phyloP scores from a whole-genome alignment of 2,329 filamentous ascomycete genomes.

The Cordyceps cateniannulata region DNA sequence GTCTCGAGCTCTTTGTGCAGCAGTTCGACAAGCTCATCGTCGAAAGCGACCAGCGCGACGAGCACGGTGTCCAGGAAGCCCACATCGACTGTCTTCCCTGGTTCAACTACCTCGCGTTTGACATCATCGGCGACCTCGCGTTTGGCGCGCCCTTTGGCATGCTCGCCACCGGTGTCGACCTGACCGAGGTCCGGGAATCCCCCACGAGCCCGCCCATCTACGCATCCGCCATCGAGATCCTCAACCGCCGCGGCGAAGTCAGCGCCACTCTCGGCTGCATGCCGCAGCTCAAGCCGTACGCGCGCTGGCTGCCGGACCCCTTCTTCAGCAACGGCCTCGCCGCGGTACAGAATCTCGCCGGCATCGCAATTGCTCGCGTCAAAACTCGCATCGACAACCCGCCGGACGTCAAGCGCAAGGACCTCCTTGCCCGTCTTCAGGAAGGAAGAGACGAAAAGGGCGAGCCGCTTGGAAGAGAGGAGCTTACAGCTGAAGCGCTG shows the following conservation, averaged over 20 bases:
- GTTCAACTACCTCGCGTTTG: conserved; percentile 55
- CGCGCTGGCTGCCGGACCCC: conserved; percentile 71
- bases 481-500: conserved; percentile 81
- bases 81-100: conserved; percentile 69
- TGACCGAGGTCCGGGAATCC: conserved; percentile 63
- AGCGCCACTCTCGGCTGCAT: conserved; percentile 71
- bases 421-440: conserved; percentile 78
- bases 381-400: conserved; percentile 65
- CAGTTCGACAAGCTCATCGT: conserved; percentile 62
- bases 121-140: conserved; percentile 42
- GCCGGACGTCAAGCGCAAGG: conserved; percentile 60
- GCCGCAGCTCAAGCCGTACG: conserved; percentile 70
- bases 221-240: conserved; percentile 75
- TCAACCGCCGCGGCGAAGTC: conserved; percentile 84
- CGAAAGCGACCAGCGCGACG: conserved; percentile 37
- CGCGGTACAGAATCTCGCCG: conserved; percentile 74
- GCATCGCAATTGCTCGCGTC: conserved; percentile 81
- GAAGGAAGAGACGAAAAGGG: conserved; percentile 79
- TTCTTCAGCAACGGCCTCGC: conserved; percentile 72
- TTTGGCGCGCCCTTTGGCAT: conserved; percentile 55
- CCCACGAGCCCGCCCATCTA: conserved; percentile 58
- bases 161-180: conserved; percentile 68
- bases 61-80: conserved; percentile 54
- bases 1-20: conserved; percentile 65
- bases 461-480: conserved; percentile 65